Base-by-base conservation (phyloP, 805 yeast species). In the Yamadazyma philogaea region DNA sequence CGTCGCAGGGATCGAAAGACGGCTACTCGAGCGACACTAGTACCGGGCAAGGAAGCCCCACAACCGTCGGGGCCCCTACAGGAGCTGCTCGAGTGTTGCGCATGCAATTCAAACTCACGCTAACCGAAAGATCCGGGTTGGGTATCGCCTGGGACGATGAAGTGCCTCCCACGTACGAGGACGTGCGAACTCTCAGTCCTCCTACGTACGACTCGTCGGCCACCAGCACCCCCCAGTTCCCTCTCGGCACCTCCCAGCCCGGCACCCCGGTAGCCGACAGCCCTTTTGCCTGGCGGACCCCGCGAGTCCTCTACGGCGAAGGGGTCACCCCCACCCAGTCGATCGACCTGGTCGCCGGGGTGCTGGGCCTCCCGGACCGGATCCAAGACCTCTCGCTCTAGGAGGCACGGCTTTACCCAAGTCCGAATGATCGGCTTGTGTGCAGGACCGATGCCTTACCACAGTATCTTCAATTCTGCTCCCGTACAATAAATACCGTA, bases 91-190 rank as follows among this genome's bases (percentile, higher is more conserved):
- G 99, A 37, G 95, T 93, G 1, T 69, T 93, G 46, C 70, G 98
- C 50, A 93, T 93, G 97, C 96, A 90, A 61, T 91, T 93, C 66
- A 83, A 84, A 50, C 55, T 91, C n/a, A 70, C 72, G 2, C 64
- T 93, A 17, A 85, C 96, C 2, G 98, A 90, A 59, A 73, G 98
- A 46, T 84, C 96, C 0, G 99, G 99, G 0, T 72, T 93, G 32
- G 99, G 99, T 4, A 87, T 93, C 22, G 85, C 97, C 0, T 93
- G 99, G 98, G 97, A 91, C 63, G 97, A 91, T 58, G 99, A 93
- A 63, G 98, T 95, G 14, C 99, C 99, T 2, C 99, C 99, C 1
- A 85, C 89, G 16, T 93, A 93, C 56, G 87, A 80, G 41, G 91
- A 88, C 51, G 89, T 93, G 16, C 72, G 80, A 21, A 80, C 95